These are phyloP conservation scores for Endotrypanum monterogeii DNA, from an alignment of 208 protist species.

Conservation along the genomic window DNA sequence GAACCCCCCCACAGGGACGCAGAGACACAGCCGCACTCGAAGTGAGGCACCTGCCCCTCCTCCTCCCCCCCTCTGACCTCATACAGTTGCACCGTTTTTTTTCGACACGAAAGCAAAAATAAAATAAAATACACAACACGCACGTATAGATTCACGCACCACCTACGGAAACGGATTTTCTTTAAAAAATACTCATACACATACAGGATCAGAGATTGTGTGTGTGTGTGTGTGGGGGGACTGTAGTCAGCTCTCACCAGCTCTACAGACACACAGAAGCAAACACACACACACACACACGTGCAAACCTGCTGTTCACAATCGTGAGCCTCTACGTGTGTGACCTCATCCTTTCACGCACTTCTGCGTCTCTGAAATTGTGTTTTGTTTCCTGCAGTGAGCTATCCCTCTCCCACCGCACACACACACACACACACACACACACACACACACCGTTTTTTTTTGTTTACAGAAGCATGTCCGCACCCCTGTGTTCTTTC, in stretches of 20 bases:
- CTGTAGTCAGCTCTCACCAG: background rate
- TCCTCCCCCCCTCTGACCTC: too few species aligned
- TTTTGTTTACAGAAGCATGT: background rate
- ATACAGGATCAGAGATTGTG: background rate
- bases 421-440: background rate
- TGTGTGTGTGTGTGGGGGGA: background rate
- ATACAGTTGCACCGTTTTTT: too few species aligned
- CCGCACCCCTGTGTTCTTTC: background rate
- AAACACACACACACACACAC: background rate
- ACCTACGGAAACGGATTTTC: background rate
- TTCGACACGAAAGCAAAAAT: too few species aligned
- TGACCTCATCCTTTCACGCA: conserved; percentile 1
- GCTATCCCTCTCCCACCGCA: background rate
- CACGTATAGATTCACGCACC: conserved; percentile 1
- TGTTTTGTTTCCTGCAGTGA: background rate
- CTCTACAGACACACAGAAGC: background rate
- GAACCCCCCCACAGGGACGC: background rate
- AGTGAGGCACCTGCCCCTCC: too few species aligned
- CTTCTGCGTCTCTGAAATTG: conserved; percentile 8
- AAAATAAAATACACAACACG: background rate
- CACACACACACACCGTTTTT: background rate
- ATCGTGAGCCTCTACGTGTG: background rate
- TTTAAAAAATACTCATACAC: background rate
- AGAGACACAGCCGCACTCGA: too few species aligned
- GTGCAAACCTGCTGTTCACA: background rate